Percentiles rank a stretch among this genome's conserved stretches.
These are phyloP conservation scores for Agaricus sinodeliciosus DNA, from an alignment of 768 basidiomycete species.

Conservation along the genomic window DNA sequence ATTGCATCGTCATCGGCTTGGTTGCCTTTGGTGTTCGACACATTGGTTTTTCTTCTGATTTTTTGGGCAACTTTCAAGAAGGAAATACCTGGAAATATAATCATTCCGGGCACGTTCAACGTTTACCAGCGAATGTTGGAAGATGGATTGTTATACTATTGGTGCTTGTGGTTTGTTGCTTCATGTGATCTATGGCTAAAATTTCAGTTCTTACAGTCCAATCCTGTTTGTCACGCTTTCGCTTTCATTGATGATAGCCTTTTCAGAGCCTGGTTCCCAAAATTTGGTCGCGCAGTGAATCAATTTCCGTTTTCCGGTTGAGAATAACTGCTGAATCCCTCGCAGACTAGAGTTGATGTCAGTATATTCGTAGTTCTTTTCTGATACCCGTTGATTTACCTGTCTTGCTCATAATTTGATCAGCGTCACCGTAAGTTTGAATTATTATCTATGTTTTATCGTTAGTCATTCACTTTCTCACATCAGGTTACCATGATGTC, in stretches of 20 bases:
- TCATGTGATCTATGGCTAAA: neutral
- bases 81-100: slow-evolving; percentile 27
- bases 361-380: neutral
- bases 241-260: slow-evolving; percentile 40
- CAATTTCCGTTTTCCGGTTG: neutral
- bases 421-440: slow-evolving; percentile 4
- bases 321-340: neutral
- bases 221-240: slow-evolving; percentile 38
- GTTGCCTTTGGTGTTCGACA: slow-evolving; percentile 44
- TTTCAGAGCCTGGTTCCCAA: slow-evolving; percentile 34
- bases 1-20: slow-evolving; percentile 44
- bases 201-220: slow-evolving; percentile 21
- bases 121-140: slow-evolving; percentile 34
- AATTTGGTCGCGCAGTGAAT: slow-evolving; percentile 42
- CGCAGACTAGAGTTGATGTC: slow-evolving; percentile 1
- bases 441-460: neutral
- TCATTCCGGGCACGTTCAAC: slow-evolving; percentile 22
- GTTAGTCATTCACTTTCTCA: neutral
- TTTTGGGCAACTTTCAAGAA: slow-evolving; percentile 17
- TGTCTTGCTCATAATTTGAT: neutral
- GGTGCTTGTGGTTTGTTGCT: slow-evolving; percentile 18
- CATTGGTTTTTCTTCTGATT: slow-evolving; percentile 31
- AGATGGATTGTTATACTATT: slow-evolving; percentile 43
- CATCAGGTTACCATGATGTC: slow-evolving; percentile 59
- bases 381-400: too few species aligned